Conservation (phyloP, 176 grass and related monocot genomes). For the Miscanthus lutarioriparius region DNA sequence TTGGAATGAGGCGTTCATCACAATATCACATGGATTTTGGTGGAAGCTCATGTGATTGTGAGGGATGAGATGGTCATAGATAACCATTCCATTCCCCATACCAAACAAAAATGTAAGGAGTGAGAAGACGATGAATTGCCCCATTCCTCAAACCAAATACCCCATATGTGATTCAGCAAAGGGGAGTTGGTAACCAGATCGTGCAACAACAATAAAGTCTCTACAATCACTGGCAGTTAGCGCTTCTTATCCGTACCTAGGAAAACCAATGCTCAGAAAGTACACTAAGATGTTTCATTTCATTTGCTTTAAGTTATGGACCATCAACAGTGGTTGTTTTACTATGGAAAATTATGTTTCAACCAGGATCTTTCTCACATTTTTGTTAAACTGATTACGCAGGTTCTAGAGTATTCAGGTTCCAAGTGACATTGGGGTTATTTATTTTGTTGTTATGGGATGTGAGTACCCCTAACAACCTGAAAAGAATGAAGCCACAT, state of each 20-base stretch:
- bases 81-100: neutral
- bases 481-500: neutral
- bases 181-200: slow-evolving; percentile 5
- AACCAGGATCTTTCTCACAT: neutral
- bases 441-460: neutral
- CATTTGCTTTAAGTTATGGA: neutral
- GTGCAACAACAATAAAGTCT: neutral
- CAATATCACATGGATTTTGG: neutral
- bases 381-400: neutral
- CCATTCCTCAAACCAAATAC: neutral
- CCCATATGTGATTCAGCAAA: neutral
- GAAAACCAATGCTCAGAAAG: neutral
- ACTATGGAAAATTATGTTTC: neutral
- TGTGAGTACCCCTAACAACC: neutral
- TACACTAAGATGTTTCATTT: neutral
- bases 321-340: neutral
- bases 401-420: neutral
- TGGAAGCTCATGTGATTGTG: neutral
- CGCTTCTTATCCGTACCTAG: neutral
- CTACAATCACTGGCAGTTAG: neutral
- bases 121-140: neutral
- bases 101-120: neutral
- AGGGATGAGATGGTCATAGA: neutral
- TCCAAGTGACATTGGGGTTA: neutral
- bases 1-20: neutral